Conservation (phyloP, 2,329 filamentous ascomycete species). For the Talaromyces amestolkiae region DNA sequence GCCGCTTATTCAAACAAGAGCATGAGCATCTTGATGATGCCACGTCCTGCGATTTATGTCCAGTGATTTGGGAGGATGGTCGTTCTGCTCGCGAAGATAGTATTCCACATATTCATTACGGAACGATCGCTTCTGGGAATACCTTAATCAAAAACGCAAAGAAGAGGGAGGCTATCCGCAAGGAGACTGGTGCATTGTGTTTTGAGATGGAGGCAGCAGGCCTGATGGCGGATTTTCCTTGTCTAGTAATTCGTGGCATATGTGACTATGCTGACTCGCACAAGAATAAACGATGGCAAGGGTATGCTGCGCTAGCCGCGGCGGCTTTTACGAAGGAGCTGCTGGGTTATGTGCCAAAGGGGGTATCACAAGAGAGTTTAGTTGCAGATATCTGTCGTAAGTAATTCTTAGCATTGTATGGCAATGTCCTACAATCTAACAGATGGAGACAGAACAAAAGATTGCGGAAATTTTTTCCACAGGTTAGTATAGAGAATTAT, state of each 20-base stretch:
- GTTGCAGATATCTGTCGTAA: neutral
- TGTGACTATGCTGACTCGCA: slow-evolving; percentile 21
- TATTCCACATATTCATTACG: neutral
- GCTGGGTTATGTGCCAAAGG: neutral
- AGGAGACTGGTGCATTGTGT: neutral
- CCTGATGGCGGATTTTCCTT: neutral
- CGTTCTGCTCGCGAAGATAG: neutral
- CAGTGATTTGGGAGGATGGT: neutral
- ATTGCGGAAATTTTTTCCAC: too few relatives aligned
- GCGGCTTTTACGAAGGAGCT: slow-evolving; percentile 12
- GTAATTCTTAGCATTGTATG: neutral
- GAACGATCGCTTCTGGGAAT: neutral
- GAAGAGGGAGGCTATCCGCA: neutral
- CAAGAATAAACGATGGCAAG: slow-evolving; percentile 21
- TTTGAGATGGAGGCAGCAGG: neutral
- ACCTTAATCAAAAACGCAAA: neutral
- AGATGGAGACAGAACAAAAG: too few relatives aligned
- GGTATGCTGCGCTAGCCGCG: slow-evolving; percentile 16
- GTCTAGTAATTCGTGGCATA: slow-evolving; percentile 17
- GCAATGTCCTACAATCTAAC: too few relatives aligned
- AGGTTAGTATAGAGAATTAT: too few relatives aligned
- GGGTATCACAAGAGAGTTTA: neutral
- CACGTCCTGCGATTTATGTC: neutral
- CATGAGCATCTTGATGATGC: neutral
- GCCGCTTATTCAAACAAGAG: neutral